Evolutionary conservation across 768 basidiomycete genomes (phyloP), one percentile per base, ranked within the genome.

Genomic region (Neoboletus subvelutipes): DNA sequence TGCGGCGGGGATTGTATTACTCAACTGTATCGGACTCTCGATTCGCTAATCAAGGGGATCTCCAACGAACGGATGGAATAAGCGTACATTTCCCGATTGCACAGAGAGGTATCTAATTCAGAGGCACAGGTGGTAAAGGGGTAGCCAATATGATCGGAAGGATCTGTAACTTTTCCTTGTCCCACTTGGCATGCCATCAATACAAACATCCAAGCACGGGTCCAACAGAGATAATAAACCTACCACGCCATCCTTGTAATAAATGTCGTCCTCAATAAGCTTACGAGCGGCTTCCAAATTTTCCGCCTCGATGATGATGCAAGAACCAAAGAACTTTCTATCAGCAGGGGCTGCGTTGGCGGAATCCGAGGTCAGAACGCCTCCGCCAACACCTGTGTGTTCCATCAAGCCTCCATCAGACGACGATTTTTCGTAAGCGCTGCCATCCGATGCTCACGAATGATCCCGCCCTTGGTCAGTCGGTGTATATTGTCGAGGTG

Each of bases 301-400:
- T 54, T 78, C 78, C 8, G 83, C 83, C 66, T 85, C 78, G 46
- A 76, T 74, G 50, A 87, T 74, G 52, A 85, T 69, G 59, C 78
- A 73, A 0, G 83, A 85, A 20, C 84, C 85, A 46, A 82, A 70
- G 76, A 88, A 76, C 71, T 81, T 86, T 67, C 79, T 80, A 45
- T 79, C 74, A 17, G 76, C 75, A 24, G 71, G 75, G 3, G 78
- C 76, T n/a, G 75, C 74, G 31, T 71, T 69, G 52, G 79, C 70
- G 10, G 83, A 84, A 58, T 86, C 83, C 0, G 85, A 78, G 12
- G 78, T 81, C 54, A 85, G 66, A 55, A 86, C 56, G 22, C 76
- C 79, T 34, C 85, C 86, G 12, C 79, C 86, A n/a, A 83, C 56
- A 22, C 80, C 85, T 87, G 29, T 55, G 42, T 37, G 11, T 36